A percentile compares a stretch with the other conserved stretches of the same genome.
phyloP scores from a whole-genome alignment of 495 filamentous ascomycete species.

The Aspergillus affinis region DNA sequence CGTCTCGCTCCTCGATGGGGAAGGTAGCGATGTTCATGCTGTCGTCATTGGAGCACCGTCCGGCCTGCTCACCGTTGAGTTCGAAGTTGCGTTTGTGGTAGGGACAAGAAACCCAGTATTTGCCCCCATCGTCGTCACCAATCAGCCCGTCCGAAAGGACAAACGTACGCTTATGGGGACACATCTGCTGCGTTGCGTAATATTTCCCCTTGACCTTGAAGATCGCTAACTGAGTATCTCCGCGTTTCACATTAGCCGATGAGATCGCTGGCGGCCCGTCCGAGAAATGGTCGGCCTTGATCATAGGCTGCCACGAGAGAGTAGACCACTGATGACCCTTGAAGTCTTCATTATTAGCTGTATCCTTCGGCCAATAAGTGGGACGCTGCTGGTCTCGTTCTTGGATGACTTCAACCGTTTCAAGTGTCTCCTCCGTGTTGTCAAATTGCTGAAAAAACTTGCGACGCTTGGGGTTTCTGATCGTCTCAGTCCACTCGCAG shows the following conservation, averaged over 20 bases:
- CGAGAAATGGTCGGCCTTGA: conserved; percentile 70
- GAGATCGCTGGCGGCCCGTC: conserved; percentile 66
- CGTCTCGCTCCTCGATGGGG: conserved; percentile 71
- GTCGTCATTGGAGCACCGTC: conserved; percentile 75
- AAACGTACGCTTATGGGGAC: conserved; percentile 92
- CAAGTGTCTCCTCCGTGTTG: conserved; percentile 74
- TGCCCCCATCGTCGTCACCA: conserved; percentile 64
- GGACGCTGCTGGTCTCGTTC: conserved; percentile 79
- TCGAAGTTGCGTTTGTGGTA: conserved; percentile 93
- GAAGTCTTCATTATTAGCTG: conserved; percentile 68
- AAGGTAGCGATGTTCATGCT: conserved; percentile 84
- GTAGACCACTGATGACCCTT: conserved; percentile 68
- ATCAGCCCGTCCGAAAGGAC: conserved; percentile 84
- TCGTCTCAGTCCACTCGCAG: conserved; percentile 92
- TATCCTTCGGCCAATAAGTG: conserved; percentile 77
- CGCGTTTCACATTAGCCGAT: conserved; percentile 74
- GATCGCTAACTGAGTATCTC: conserved; percentile 88
- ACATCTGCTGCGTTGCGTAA: conserved; percentile 97
- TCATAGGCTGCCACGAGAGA: conserved; percentile 82
- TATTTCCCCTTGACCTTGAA: conserved; percentile 83
- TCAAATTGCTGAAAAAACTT: conserved; percentile 83
- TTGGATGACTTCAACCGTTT: conserved; percentile 67
- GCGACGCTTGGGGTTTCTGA: conserved; percentile 65
- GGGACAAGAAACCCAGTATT: conserved; percentile 86
- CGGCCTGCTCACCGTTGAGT: conserved; percentile 65